These are phyloP conservation scores for Thyridium curvatum DNA, from an alignment of 2,329 filamentous ascomycete genomes.

Conservation along the genomic window DNA sequence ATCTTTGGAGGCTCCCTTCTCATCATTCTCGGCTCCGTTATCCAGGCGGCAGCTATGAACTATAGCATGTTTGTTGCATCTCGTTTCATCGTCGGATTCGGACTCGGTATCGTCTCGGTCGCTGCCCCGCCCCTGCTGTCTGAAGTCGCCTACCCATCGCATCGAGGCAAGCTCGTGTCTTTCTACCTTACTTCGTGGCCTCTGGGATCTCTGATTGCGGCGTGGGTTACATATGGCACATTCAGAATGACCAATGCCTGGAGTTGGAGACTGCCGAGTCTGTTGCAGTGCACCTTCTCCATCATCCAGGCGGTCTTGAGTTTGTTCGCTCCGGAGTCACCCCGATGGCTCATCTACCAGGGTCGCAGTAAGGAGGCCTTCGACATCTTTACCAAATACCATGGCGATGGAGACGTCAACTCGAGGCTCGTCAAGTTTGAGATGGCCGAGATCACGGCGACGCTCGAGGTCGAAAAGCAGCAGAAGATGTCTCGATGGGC, in stretches of 20 bases:
- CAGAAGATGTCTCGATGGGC: slow-evolving; percentile 14
- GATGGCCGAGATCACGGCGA: slow-evolving; percentile 21
- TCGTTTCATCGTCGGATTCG: slow-evolving; percentile 33
- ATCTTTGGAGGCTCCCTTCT: slow-evolving; percentile 28
- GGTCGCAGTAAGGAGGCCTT: slow-evolving; percentile 16
- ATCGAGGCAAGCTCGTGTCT: slow-evolving; percentile 6
- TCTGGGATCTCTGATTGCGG: slow-evolving; percentile 5
- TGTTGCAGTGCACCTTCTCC: slow-evolving; percentile 4
- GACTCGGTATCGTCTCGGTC: not conserved
- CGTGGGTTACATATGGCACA: slow-evolving; percentile 6
- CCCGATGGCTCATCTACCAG: slow-evolving; percentile 14
- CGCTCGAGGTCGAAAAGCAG: slow-evolving; percentile 15
- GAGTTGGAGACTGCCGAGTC: slow-evolving; percentile 4
- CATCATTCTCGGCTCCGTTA: slow-evolving; percentile 41
- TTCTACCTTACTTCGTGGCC: slow-evolving; percentile 5
- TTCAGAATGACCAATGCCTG: slow-evolving; percentile 3
- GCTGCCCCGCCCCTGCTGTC: slow-evolving; percentile 6
- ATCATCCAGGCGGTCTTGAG: slow-evolving; percentile 2
- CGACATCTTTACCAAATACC: slow-evolving; percentile 29
- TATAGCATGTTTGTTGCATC: slow-evolving; percentile 18
- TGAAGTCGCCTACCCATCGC: slow-evolving; percentile 8
- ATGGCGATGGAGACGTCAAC: slow-evolving; percentile 31
- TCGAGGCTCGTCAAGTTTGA: slow-evolving; percentile 15
- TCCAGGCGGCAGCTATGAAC: slow-evolving; percentile 51
- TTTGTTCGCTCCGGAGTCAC: slow-evolving; percentile 6